Conservation (phyloP, 225 moss, liverwort and hornwort genomes). For the Antitrichia curtipendula region DNA sequence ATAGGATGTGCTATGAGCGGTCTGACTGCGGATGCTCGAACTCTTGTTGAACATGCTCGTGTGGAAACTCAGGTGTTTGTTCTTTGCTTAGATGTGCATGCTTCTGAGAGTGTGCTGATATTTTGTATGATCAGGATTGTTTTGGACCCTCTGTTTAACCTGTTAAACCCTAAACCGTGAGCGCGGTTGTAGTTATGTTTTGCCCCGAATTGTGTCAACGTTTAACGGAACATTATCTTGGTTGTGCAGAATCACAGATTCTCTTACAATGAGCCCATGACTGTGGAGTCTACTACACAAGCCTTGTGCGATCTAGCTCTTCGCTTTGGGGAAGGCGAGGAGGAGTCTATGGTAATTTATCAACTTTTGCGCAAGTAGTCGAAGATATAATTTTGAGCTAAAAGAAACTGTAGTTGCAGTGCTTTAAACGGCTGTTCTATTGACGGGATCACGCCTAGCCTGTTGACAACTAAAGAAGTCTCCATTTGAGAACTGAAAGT, state of each 20-base stretch:
- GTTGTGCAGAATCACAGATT: slow-evolving; percentile 74
- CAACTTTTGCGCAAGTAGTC: background rate
- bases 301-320: slow-evolving; percentile 88
- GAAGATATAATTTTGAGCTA: background rate
- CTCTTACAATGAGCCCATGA: slow-evolving; percentile 93
- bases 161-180: background rate
- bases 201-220: background rate
- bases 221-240: background rate
- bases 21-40: slow-evolving; percentile 86
- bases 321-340: slow-evolving; percentile 90
- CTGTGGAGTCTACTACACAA: slow-evolving; percentile 92
- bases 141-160: background rate
- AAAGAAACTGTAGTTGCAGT: background rate
- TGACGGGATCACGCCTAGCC: background rate
- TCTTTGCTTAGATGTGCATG: background rate
- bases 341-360: slow-evolving; percentile 71
- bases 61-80: slow-evolving; percentile 68
- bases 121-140: background rate
- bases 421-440: background rate
- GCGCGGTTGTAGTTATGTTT: background rate
- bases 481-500: background rate
- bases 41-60: slow-evolving; percentile 87
- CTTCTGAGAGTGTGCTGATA: background rate
- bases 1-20: slow-evolving; percentile 96
- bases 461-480: background rate